phyloP scores from a whole-genome alignment of 1,284 basidiomycete genomes.

The Golubevia sp. region DNA sequence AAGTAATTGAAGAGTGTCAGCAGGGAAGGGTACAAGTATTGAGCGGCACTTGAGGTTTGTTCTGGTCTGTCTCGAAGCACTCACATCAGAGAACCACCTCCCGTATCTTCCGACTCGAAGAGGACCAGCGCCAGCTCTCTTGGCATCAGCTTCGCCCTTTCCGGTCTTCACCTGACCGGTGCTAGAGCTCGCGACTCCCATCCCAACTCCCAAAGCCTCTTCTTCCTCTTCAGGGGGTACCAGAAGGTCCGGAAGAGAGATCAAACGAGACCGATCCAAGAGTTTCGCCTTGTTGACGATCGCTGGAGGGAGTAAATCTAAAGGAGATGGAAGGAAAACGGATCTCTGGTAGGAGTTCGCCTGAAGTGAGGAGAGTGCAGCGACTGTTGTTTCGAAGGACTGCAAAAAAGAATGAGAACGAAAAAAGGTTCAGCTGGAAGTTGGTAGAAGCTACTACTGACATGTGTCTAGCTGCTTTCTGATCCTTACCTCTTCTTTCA shows the following conservation, averaged over 20 bases:
- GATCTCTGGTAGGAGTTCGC: conserved; percentile 26
- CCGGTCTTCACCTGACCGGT: conserved; percentile 26
- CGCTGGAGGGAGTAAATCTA: conserved; percentile 46
- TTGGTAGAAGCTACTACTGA: background rate
- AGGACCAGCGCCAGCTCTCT: conserved; percentile 38
- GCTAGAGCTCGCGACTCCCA: conserved; percentile 13
- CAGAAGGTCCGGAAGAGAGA: conserved; percentile 37
- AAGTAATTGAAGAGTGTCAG: conserved; percentile 4
- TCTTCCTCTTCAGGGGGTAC: conserved; percentile 50
- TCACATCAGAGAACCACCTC: conserved; percentile 38
- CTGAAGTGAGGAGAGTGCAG: conserved; percentile 30
- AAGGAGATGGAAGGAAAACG: conserved; percentile 35
- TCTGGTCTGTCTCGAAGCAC: conserved; percentile 6
- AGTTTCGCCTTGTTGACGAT: conserved; percentile 25
- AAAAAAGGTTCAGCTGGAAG: no score
- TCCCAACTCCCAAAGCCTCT: background rate
- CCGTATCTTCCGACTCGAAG: conserved; percentile 24
- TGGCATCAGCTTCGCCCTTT: conserved; percentile 39
- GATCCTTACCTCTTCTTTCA: conserved; percentile 33
- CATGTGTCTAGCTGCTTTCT: background rate
- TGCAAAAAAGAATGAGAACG: background rate
- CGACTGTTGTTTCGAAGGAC: conserved; percentile 40
- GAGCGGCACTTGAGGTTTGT: background rate
- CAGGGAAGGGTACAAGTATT: conserved; percentile 12
- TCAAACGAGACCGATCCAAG: conserved; percentile 16